Percentiles rank a stretch among this genome's conserved stretches.
Conservation (phyloP, 2,329 filamentous ascomycete genomes). For the Sporothrix inflata region DNA sequence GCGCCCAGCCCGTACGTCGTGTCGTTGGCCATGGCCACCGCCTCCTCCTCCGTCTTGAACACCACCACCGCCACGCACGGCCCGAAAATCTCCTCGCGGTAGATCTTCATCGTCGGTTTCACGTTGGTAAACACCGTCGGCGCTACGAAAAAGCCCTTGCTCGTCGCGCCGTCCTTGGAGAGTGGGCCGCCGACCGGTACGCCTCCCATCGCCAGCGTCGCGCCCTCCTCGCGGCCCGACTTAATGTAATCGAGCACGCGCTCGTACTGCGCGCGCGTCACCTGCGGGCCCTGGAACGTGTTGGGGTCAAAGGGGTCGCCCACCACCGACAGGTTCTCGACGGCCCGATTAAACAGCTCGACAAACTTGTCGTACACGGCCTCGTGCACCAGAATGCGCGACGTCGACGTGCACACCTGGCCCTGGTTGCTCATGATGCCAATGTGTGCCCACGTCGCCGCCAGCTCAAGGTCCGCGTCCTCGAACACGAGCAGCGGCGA, state of each 20-base stretch:
- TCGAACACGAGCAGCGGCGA: constrained; percentile 62
- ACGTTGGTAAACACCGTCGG: constrained; percentile 35
- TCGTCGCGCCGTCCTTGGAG: background rate
- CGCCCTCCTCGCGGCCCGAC: constrained; percentile 66
- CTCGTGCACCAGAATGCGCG: constrained; percentile 63
- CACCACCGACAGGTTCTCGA: constrained; percentile 61
- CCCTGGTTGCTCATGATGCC: constrained; percentile 62
- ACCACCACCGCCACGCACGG: constrained; percentile 59
- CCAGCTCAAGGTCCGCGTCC: constrained; percentile 64
- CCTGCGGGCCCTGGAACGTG: constrained; percentile 72
- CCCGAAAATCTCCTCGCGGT: constrained; percentile 61
- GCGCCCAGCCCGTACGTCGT: constrained; percentile 59
- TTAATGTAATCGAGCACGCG: constrained; percentile 69
- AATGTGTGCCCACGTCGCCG: constrained; percentile 56
- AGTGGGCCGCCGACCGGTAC: constrained; percentile 42
- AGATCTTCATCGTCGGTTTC: constrained; percentile 37
- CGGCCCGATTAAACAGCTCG: constrained; percentile 61
- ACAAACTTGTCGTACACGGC: constrained; percentile 63
- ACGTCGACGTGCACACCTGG: constrained; percentile 64
- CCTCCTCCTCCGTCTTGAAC: constrained; percentile 57
- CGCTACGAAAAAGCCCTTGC: constrained; percentile 34
- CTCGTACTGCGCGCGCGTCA: constrained; percentile 69
- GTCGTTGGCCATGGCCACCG: constrained; percentile 54
- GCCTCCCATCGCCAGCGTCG: constrained; percentile 64
- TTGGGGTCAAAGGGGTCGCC: constrained; percentile 69